Evolutionary conservation across 805 yeast species (phyloP), one percentile per base, ranked within the genome.

Genomic region (Candida boleticola): DNA sequence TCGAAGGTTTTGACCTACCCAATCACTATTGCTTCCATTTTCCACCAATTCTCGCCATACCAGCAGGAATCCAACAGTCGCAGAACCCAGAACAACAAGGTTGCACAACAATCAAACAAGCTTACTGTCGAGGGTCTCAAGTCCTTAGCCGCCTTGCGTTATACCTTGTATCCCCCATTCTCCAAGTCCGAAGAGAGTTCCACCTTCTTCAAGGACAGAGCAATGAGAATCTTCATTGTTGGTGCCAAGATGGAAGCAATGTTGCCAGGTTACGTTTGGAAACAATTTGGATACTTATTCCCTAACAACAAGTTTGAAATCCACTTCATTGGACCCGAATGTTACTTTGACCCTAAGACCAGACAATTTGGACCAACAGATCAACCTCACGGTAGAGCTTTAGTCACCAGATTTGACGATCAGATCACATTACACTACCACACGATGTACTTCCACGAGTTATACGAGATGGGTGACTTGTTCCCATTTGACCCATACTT

Each of bases 401-500:
- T 86, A 20, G 79, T 81, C 31, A 79, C 81, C 53, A 79, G 90
- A 56, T 68, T 85, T 37, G 96, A 88, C 63, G 83, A 79, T 39
- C 80, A 83, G 40, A 62, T 93, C 54, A 73, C 85, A 21, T 74
- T 90, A 51, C 78, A 84, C 44, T 84, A 85, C 66, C 96, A 90
- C 64, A 89, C 98, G 1, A 85, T 87, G 54, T 90, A 84, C 64
- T 93, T 93, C 80, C 89, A 89, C 58, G 92, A 85, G 30, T 74
- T 85, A 47, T 96, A 93, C 65, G 89, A 89, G 55, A 83, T 88
- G 37, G 93, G 90, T 55, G 97, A 92, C 66, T 87, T 93, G 62
- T 88, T 89, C 82, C 99, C 99, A 4, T 93, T 90, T 63, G 99
- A 93, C 63, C 99, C 99, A 35, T 93, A 92, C 64, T 76, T 88